Base-by-base conservation (phyloP, 306 rosid genomes). In the Vicia sativa region DNA sequence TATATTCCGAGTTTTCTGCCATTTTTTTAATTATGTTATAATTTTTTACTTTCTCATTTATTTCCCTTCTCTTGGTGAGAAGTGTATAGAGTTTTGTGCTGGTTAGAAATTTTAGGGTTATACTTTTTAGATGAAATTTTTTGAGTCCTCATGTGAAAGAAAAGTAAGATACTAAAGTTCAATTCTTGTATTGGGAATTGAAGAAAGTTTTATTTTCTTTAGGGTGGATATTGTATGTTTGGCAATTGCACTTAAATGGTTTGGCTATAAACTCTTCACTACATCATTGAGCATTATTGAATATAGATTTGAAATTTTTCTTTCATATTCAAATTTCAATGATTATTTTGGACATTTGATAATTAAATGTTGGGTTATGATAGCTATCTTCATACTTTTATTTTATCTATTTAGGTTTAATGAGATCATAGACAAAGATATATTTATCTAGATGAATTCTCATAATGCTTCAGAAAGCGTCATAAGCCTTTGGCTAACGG, bases 31-130 rank as follows among this genome's bases (percentile, higher is more conserved):
- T 58, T 54, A 34, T 34, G 11, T 39, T 29, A n/a, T 54, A 73
- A 31, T 61, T 80, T 80, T 84, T 74, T 75, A 70, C 73, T 54
- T n/a, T 42, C 52, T 72, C 56, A 21, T 14, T 61, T 71, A 6
- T 21, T 48, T 29, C 49, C 53, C 64, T 68, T 67, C 44, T 11
- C 28, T 62, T 42, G 42, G 13, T 68, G 43, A 62, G 50, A 72
- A 87, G 75, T 77, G 67, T 78, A 71, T 46, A 75, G 70, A 71
- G 44, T 66, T 68, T 53, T 78, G 64, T 39, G 42, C 12, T 44
- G 34, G 37, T 58, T 52, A 55, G 73, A 74, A 68, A 29, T 61
- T 48, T 73, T 61, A 59, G 78, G 38, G 59, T 19, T 31, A 46
- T 57, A 65, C 23, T 45, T 28, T 79, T 23, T 29, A 41, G 79